Evolutionary conservation across 805 yeast species (phyloP), one percentile per base, ranked within the genome.

Genomic region (Zygotorulaspora chibaensis): DNA sequence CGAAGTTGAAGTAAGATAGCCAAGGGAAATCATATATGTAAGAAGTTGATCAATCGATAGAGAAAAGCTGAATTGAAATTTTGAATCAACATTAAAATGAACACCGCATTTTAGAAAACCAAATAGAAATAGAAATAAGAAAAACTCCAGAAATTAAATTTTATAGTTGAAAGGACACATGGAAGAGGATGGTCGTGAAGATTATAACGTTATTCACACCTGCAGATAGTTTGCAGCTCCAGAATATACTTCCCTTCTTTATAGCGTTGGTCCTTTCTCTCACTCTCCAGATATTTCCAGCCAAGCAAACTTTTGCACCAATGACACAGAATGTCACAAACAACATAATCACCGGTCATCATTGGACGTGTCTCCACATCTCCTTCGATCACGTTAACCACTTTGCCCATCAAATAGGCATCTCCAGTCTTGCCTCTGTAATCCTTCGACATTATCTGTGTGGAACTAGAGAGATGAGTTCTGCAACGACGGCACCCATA

Each of bases 181-280:
- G 9, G 33, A 34, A 17, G 33, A 37, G 28, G n/a, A 25, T 26
- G 8, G 8, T n/a, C n/a, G 15, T 13, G 33, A 29, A 12, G 9
- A 12, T 20, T 7, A 7, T 13, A 29, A n/a, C 5, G 5, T 43
- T 30, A 49, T 20, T 41, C 49, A 31, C 61, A 58, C 39, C 55
- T 56, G 49, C 63, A 57, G 15, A 63, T 52, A 9, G 58, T 59
- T 35, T 57, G 51, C 23, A 62, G 46, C 41, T 80, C 85, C 49
- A 82, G 67, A 31, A 82, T 79, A 53, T 66, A 81, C 52, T 74
- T 72, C 8, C 84, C 83, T 55, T 79, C 85, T 58, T 83, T 83
- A 59, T 77, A 80, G 47, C 70, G 66, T 63, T 80, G 82, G 13
- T 67, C 60, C 16, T 55, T 54, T 25, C 66, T 61, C 27, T 69